These are phyloP conservation scores for Penicillium paxilli DNA, from an alignment of 495 filamentous ascomycete genomes.

Conservation along the genomic window DNA sequence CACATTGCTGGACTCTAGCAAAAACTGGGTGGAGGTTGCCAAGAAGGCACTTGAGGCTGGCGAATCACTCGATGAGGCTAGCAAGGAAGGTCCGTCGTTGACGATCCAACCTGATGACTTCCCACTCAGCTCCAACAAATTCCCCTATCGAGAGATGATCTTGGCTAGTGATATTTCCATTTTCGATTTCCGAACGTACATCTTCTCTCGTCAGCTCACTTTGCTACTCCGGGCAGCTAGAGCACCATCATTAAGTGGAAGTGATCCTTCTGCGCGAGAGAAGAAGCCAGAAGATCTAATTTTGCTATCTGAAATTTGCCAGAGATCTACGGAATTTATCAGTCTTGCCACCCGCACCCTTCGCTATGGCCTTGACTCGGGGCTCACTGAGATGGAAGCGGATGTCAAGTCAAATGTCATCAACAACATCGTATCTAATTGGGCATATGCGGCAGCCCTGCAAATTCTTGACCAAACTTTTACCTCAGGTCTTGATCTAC, in stretches of 20 bases:
- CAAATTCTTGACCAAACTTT: constrained; percentile 77
- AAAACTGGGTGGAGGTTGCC: constrained; percentile 64
- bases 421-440: constrained; percentile 81
- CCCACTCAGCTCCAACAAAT: constrained; percentile 71
- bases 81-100: constrained; percentile 20
- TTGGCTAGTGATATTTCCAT: constrained; percentile 95
- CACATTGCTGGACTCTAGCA: constrained; percentile 65
- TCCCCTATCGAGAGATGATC: constrained; percentile 89
- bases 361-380: constrained; percentile 64
- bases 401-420: constrained; percentile 53
- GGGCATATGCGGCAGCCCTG: constrained; percentile 76
- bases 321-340: constrained; percentile 76
- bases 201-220: constrained; percentile 86
- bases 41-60: constrained; percentile 43
- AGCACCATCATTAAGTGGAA: constrained; percentile 36
- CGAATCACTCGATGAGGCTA: constrained; percentile 5
- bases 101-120: constrained; percentile 37
- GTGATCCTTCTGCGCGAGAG: constrained; percentile 20
- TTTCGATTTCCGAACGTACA: constrained; percentile 93
- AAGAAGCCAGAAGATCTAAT: constrained; percentile 72
- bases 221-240: constrained; percentile 83
- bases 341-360: constrained; percentile 74
- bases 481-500: constrained; percentile 65
- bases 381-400: constrained; percentile 35
- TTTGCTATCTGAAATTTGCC: constrained; percentile 77